These are phyloP conservation scores for Pythium sp. DNA, from an alignment of 352 stramenopile genomes.

Conservation along the genomic window DNA sequence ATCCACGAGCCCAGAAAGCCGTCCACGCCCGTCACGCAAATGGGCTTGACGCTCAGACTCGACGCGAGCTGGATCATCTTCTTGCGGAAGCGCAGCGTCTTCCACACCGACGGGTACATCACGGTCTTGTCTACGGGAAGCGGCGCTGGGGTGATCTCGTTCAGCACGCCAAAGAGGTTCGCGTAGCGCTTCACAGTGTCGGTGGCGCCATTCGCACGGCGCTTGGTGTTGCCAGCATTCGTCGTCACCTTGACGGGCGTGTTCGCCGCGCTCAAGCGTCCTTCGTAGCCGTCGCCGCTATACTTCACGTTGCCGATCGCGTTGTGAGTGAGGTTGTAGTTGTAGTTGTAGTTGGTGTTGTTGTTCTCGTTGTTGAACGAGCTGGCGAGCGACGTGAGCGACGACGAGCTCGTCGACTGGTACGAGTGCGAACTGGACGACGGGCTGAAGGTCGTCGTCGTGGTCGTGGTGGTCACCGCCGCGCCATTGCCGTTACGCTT, in stretches of 20 bases:
- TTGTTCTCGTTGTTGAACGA: slow-evolving; percentile 20
- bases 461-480: background rate
- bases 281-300: slow-evolving; percentile 2
- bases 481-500: slow-evolving; percentile 6
- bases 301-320: slow-evolving; percentile 12
- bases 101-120: slow-evolving; percentile 84
- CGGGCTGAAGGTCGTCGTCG: slow-evolving; percentile 12
- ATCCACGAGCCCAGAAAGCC: slow-evolving; percentile 86
- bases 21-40: slow-evolving; percentile 86
- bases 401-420: slow-evolving; percentile 26
- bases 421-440: slow-evolving; percentile 18
- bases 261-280: slow-evolving; percentile 10
- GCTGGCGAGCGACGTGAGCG: slow-evolving; percentile 15
- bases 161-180: slow-evolving; percentile 21
- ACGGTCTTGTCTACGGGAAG: slow-evolving; percentile 12
- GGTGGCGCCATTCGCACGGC: slow-evolving; percentile 8
- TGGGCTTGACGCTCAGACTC: slow-evolving; percentile 71
- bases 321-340: slow-evolving; percentile 18
- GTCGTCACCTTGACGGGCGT: slow-evolving; percentile 16
- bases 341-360: slow-evolving; percentile 6
- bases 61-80: slow-evolving; percentile 78
- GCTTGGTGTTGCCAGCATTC: slow-evolving; percentile 6
- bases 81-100: slow-evolving; percentile 76
- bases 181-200: slow-evolving; percentile 18
- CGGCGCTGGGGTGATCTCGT: slow-evolving; percentile 13